A percentile compares a stretch with the other conserved stretches of the same genome.
Conservation (phyloP, 2,329 filamentous ascomycete species). For the Xylaria sp. region DNA sequence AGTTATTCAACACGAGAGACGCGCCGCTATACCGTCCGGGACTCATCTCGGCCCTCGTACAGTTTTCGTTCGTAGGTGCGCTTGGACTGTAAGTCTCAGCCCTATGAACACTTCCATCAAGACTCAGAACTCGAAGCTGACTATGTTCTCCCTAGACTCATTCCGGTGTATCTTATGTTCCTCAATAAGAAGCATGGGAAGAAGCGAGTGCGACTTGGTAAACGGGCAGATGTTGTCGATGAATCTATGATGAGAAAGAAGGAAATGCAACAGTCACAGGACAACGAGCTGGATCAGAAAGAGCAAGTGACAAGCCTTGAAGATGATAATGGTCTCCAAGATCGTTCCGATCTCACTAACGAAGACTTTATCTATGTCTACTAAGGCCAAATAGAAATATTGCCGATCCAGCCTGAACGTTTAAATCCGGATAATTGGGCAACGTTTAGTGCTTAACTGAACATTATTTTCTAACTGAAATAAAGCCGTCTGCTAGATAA, state of each 20-base stretch:
- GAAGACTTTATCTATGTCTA: conserved; percentile 71
- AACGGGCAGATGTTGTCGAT: conserved; percentile 62
- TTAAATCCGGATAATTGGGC: too few species aligned
- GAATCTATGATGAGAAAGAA: conserved; percentile 49
- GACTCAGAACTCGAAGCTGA: conserved; percentile 17
- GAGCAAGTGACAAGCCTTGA: conserved; percentile 48
- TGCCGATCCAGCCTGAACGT: too few species aligned
- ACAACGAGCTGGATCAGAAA: conserved; percentile 47
- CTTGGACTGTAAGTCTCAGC: conserved; percentile 51
- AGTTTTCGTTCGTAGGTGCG: conserved; percentile 67
- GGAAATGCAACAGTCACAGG: conserved; percentile 51
- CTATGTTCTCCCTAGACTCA: conserved; percentile 38
- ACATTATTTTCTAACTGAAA: too few species aligned
- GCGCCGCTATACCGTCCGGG: conserved; percentile 68
- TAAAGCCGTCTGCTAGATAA: too few species aligned
- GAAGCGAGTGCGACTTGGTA: conserved; percentile 60
- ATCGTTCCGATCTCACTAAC: conserved; percentile 73
- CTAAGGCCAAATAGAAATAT: conserved; percentile 19
- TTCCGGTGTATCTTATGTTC: conserved; percentile 54
- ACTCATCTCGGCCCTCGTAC: conserved; percentile 66
- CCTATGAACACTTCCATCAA: conserved; percentile 41
- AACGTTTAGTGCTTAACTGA: too few species aligned
- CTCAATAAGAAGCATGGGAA: conserved; percentile 62
- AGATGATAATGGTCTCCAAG: conserved; percentile 63
- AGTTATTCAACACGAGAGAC: conserved; percentile 69